phyloP scores from a whole-genome alignment of 306 rosid genomes.

The Rosa rugosa region DNA sequence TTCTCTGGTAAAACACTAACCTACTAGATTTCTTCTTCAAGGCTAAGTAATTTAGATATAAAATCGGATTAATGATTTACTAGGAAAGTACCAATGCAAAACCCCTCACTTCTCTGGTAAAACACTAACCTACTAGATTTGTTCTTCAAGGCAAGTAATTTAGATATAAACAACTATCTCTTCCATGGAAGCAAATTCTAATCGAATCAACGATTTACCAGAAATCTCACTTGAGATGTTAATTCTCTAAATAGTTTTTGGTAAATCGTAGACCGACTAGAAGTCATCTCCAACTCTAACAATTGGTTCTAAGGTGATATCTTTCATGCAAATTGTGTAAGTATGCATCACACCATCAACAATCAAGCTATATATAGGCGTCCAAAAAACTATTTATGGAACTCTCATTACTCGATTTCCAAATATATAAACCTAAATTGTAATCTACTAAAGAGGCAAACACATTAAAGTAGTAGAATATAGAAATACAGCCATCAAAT shows the following conservation, averaged over 20 bases:
- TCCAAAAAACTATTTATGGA: background rate
- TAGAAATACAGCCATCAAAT: background rate
- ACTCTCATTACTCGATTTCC: background rate
- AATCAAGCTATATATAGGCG: background rate
- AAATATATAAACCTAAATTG: background rate
- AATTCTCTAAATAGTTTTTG: background rate
- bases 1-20: background rate
- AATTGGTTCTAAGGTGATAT: background rate
- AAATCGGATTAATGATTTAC: too few species aligned
- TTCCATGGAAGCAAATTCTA: background rate
- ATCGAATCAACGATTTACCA: constrained; percentile 2
- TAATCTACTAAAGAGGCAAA: background rate
- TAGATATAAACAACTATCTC: background rate
- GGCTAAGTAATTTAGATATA: background rate
- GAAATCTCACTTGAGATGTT: background rate
- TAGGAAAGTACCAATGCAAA: background rate
- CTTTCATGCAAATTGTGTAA: background rate
- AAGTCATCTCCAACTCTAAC: background rate
- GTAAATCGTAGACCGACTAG: background rate
- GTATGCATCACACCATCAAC: background rate
- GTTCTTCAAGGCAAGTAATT: background rate
- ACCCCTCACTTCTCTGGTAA: too few species aligned
- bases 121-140: background rate
- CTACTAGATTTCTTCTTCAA: background rate
- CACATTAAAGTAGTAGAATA: background rate